These are phyloP conservation scores for Saccharomyces hybrid DNA, from an alignment of 1,139 yeast genomes.

Conservation along the genomic window DNA sequence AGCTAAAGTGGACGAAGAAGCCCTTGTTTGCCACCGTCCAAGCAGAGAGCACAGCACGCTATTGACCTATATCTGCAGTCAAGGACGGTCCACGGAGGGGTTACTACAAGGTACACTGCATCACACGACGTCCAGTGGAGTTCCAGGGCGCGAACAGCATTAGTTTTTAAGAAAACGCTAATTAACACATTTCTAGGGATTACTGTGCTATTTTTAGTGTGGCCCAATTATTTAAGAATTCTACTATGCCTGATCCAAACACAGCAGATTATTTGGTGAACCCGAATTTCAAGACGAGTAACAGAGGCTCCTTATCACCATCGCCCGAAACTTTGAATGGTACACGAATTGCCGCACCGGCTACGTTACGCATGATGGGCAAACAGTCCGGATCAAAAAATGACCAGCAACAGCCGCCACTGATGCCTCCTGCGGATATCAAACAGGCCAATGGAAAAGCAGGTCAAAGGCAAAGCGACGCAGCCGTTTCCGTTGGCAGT, in stretches of 20 bases:
- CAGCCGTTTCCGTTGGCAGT: constrained; percentile 5
- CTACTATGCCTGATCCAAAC: constrained; percentile 7
- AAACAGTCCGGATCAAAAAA: constrained; percentile 37
- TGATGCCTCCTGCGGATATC: constrained; percentile 26
- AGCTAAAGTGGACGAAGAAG: not conserved
- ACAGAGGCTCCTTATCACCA: not conserved
- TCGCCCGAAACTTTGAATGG: constrained; percentile 2
- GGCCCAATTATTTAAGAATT: not conserved
- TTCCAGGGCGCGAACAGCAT: not conserved
- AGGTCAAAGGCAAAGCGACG: not conserved
- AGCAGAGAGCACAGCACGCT: not conserved
- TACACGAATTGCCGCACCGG: constrained; percentile 44
- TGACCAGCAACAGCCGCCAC: constrained; percentile 26
- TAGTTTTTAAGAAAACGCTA: not conserved
- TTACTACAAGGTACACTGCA: not conserved
- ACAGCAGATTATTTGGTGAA: constrained; percentile 30
- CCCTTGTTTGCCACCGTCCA: not conserved
- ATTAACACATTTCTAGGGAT: not conserved
- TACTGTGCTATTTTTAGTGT: not conserved
- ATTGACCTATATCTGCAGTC: not conserved
- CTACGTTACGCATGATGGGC: constrained; percentile 74
- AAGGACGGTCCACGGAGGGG: not conserved
- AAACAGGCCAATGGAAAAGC: constrained; percentile 12
- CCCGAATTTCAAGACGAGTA: constrained; percentile 28
- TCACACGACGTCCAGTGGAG: not conserved